Conservation (phyloP, 495 filamentous ascomycete species). For the Neurospora sp. region DNA sequence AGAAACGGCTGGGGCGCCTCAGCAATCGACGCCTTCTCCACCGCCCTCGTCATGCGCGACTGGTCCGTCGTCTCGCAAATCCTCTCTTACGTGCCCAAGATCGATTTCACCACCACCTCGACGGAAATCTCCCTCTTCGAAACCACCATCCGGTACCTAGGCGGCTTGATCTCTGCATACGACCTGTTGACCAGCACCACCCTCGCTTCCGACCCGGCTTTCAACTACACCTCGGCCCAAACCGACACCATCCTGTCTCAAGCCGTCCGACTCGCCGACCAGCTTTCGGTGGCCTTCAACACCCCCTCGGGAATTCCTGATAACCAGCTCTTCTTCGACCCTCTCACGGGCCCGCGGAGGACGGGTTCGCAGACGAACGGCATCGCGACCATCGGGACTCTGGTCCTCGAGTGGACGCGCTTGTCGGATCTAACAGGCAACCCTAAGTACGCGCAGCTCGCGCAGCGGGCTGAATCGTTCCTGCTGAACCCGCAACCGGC, state of each 20-base stretch:
- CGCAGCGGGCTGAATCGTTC: conserved; percentile 61
- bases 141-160: conserved; percentile 83
- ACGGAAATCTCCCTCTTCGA: conserved; percentile 68
- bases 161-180: conserved; percentile 70
- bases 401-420: conserved; percentile 79
- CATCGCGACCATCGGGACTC: conserved; percentile 59
- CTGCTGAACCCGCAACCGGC: conserved; percentile 55
- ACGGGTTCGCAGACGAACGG: conserved; percentile 48
- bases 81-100: conserved; percentile 52
- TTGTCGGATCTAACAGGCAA: conserved; percentile 69
- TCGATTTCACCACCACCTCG: conserved; percentile 57
- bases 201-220: conserved; percentile 33
- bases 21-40: conserved; percentile 73
- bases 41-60: conserved; percentile 68
- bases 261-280: conserved; percentile 57
- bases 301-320: conserved; percentile 67
- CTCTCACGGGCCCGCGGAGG: conserved; percentile 21
- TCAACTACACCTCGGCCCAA: conserved; percentile 26
- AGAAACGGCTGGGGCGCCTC: conserved; percentile 86
- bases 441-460: conserved; percentile 51
- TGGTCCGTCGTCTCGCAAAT: conserved; percentile 57
- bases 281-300: conserved; percentile 67
- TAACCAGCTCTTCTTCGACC: conserved; percentile 57
- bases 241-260: conserved; percentile 54
- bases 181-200: conserved; percentile 66